Evolutionary conservation across 2,329 filamentous ascomycete genomes (phyloP), one percentile per base, ranked within the genome.

Genomic region (Elsinoe perseae): DNA sequence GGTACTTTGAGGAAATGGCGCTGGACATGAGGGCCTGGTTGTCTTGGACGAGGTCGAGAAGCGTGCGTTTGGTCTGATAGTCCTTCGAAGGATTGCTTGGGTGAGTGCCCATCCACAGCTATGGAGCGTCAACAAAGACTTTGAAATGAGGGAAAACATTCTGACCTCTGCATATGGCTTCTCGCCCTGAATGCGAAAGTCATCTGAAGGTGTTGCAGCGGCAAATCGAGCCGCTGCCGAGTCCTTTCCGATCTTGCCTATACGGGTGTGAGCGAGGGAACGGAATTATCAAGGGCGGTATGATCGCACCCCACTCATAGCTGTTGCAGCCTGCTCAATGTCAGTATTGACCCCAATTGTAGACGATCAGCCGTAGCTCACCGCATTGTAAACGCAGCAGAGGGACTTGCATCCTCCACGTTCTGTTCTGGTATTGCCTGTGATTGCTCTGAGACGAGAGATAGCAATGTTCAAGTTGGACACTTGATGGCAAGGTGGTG

Each of bases 91-190:
- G 93, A 66, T 96, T 90, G 44, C 89, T 95, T 43, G 92, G 91
- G 67, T 98, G 93, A 1, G 92, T 96, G 67, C 93, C 93, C 93
- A 98, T 98, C 93, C 93, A 98, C 66, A 98, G 77, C 90, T 96
- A 64, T 28, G 30, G 32, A 10, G 16, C 27, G 30, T 38, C 57
- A 71, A 20, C 3, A 55, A 20, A 55, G 38, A 23, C 56, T 53
- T 32, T 14, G 46, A 16, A 21, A 16, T 28, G 42, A 21, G n/a
- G 14, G n/a, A n/a, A n/a, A n/a, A n/a, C 21, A 7, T 48, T 68
- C 73, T 36, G 69, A 90, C 91, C 81, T 97, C 93, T 50, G 93
- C 90, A 67, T 98, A 98, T 28, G 93, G 92, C 74, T 89, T 93
- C 64, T 95, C 87, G 54, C 86, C 78, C 68, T 95, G 80, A 59